Evolutionary conservation across 2,329 filamentous ascomycete genomes (phyloP).

Genomic region (Aspergillus fischeri): DNA sequence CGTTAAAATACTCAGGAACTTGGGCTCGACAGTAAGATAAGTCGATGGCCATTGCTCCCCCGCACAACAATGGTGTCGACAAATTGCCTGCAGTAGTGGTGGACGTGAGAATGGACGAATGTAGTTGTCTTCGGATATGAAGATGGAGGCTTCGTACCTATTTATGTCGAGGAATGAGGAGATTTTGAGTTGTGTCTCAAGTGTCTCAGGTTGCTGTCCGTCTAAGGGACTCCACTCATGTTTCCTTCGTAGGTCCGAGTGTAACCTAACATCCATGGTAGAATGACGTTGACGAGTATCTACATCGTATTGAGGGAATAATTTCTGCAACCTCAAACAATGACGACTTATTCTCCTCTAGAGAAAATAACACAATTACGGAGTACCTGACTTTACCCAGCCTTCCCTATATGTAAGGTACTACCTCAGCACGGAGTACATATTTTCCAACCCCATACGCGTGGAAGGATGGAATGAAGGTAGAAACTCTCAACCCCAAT

Average conservation of each 20-base stretch:
- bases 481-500: neutral
- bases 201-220: neutral
- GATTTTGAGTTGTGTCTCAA: neutral
- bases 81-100: neutral
- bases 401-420: neutral
- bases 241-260: neutral
- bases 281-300: neutral
- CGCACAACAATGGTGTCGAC: neutral
- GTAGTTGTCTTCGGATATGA: neutral
- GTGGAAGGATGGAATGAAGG: neutral
- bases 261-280: neutral
- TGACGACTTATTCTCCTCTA: neutral
- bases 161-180: neutral
- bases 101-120: neutral
- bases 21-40: too few relatives aligned
- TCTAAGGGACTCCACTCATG: neutral
- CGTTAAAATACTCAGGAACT: neutral
- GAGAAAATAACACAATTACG: neutral
- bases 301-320: neutral
- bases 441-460: neutral
- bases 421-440: neutral
- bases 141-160: neutral
- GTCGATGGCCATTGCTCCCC: neutral
- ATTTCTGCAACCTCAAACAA: neutral
- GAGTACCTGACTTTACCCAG: neutral